Conservation (phyloP, 768 basidiomycete species). For the Pisolithus microcarpus region DNA sequence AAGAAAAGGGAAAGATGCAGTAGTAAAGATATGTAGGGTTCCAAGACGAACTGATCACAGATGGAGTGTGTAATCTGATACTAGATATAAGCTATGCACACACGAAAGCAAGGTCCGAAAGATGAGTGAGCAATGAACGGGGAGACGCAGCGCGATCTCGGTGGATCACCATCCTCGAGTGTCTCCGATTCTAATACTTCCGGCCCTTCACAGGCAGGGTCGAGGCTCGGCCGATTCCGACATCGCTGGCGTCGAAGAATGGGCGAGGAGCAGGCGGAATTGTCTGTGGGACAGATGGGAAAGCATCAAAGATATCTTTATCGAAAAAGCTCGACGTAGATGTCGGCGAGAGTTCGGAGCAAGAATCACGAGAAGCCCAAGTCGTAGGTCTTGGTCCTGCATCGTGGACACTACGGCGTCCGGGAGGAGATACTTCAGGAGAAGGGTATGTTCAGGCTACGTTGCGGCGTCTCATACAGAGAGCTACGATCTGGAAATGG, state of each 20-base stretch:
- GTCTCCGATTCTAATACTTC: constrained; percentile 18
- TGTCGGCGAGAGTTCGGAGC: constrained; percentile 31
- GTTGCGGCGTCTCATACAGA: constrained; percentile 21
- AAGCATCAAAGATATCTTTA: constrained; percentile 58
- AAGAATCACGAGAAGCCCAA: constrained; percentile 38
- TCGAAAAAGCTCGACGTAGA: constrained; percentile 37
- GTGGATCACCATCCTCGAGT: constrained; percentile 16
- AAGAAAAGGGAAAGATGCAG: constrained; percentile 20
- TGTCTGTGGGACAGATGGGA: constrained; percentile 60
- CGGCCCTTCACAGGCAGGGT: constrained; percentile 23
- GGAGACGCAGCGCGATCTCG: not conserved
- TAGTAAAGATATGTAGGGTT: constrained; percentile 9
- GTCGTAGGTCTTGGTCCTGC: constrained; percentile 32
- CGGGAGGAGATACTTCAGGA: constrained; percentile 12
- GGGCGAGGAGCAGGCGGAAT: constrained; percentile 28
- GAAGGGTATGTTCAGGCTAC: constrained; percentile 16
- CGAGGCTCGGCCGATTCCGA: constrained; percentile 12
- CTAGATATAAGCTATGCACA: constrained; percentile 4
- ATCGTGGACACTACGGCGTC: constrained; percentile 10
- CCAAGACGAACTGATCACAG: not conserved
- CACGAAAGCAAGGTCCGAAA: not conserved
- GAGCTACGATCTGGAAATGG: constrained; percentile 19
- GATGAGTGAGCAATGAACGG: not conserved
- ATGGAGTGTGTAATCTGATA: not conserved
- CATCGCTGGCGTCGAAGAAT: constrained; percentile 10